Base-by-base conservation (phyloP, 345 rosid genomes). In the Psidium guajava region DNA sequence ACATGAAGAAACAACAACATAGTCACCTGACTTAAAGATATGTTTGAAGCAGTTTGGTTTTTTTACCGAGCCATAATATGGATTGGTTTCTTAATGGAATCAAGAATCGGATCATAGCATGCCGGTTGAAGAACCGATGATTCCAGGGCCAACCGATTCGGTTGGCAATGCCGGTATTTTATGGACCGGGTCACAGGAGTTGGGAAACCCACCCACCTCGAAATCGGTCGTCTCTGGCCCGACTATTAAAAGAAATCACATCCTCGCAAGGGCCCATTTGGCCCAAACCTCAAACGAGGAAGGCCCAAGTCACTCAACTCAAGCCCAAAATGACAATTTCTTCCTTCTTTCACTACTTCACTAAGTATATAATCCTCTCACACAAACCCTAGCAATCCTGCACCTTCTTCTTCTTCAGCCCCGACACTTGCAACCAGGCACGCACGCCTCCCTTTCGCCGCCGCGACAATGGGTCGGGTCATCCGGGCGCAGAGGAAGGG, bases 401-500 rank as follows among this genome's bases (percentile, higher is more conserved):
- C 77, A 16, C 58, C 57, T 13, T 28, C 73, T 13, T 32, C 75
- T 64, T 20, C 74, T 6, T 61, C 21, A 16, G 20, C 57, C 25
- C 77, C 77, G 47, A 32, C 77, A 32, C 77, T 21, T 22, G 22
- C 77, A 16, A 44, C 18, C 77, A 64, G 77, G 77, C 77, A 69
- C 47, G 47, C 47, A 40, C 24, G 77, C 57, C 57, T 54, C 25
- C 11, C 24, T 18, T 21, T 36, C 7, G 47, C 77, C 77, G 42
- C 44, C 83, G 47, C 25, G 47, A 28, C 14, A 82, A 92, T 92
- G 92, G 92, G 93, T 83, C 87, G 92, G 14, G 93, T 91, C 5
- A 89, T 91, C 82, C 88, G 93, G 14, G 91, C 93, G 18, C 93
- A 90, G 69, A 91, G 92, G 85, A 91, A 91, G 90, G 93, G 93